Conservation (phyloP, 805 yeast species). For the Lipomyces orientalis region DNA sequence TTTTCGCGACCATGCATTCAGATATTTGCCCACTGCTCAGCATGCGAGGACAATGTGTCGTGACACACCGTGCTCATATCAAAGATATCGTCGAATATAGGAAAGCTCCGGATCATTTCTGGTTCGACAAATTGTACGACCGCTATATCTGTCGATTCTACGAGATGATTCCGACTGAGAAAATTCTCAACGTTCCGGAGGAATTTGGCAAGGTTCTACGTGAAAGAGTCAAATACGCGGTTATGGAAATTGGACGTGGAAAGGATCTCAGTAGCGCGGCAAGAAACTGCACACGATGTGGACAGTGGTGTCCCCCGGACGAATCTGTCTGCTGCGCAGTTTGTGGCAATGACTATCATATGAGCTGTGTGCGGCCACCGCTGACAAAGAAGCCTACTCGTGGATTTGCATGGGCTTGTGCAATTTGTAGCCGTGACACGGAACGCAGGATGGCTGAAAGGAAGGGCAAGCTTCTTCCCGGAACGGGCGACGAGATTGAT, state of each 20-base stretch:
- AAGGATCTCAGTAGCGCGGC: slow-evolving; percentile 68
- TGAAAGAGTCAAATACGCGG: slow-evolving; percentile 73
- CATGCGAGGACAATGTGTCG: slow-evolving; percentile 75
- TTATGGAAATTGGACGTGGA: slow-evolving; percentile 71
- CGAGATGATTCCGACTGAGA: slow-evolving; percentile 71
- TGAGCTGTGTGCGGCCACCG: slow-evolving; percentile 88
- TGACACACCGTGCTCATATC: slow-evolving; percentile 71
- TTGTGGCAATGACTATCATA: slow-evolving; percentile 73
- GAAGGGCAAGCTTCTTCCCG: slow-evolving; percentile 43
- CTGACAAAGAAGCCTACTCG: slow-evolving; percentile 76
- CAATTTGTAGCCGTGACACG: slow-evolving; percentile 67
- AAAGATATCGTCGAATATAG: slow-evolving; percentile 62
- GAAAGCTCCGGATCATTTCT: slow-evolving; percentile 70
- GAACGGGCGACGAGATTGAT: slow-evolving; percentile 20
- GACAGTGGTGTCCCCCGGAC: slow-evolving; percentile 79
- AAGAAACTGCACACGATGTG: slow-evolving; percentile 73
- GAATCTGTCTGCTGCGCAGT: slow-evolving; percentile 83
- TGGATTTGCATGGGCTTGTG: slow-evolving; percentile 92
- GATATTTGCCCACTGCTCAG: slow-evolving; percentile 79
- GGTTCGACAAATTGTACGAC: slow-evolving; percentile 85
- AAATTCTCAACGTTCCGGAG: slow-evolving; percentile 61
- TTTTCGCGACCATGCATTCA: slow-evolving; percentile 84
- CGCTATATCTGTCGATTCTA: slow-evolving; percentile 82
- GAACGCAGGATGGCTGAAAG: slow-evolving; percentile 52
- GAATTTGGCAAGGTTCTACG: slow-evolving; percentile 65